These are phyloP conservation scores for Phytophthora chlamydospora DNA, from an alignment of 352 stramenopile genomes.

Conservation along the genomic window DNA sequence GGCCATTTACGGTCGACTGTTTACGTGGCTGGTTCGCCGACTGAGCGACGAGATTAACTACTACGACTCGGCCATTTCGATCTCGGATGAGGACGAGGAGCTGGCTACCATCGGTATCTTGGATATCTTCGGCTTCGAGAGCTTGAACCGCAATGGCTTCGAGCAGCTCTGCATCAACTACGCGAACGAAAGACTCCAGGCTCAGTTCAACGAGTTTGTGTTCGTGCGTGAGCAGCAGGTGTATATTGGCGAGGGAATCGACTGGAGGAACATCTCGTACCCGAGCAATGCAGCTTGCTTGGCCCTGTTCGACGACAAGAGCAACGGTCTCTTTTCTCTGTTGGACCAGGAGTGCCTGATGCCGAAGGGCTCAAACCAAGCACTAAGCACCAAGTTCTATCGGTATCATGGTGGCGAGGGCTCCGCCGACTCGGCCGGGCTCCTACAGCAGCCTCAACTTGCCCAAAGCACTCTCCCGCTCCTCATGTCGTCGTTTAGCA, in stretches of 20 bases:
- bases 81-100: conserved; percentile 53
- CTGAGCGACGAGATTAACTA: conserved; percentile 87
- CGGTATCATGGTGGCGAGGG: conserved; percentile 56
- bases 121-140: conserved; percentile 92
- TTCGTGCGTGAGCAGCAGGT: conserved; percentile 88
- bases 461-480: conserved; percentile 58
- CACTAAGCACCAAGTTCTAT: conserved; percentile 83
- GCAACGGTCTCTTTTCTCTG: conserved; percentile 78
- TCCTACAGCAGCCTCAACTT: conserved; percentile 46
- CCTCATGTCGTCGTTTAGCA: conserved; percentile 71
- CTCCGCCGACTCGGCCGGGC: conserved; percentile 32
- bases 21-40: conserved; percentile 94
- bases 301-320: conserved; percentile 82
- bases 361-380: conserved; percentile 84
- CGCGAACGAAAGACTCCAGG: conserved; percentile 84
- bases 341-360: conserved; percentile 88
- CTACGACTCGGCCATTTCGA: conserved; percentile 45
- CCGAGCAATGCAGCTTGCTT: conserved; percentile 86
- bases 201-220: conserved; percentile 91
- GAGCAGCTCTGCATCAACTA: conserved; percentile 91
- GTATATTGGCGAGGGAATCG: conserved; percentile 85
- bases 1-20: conserved; percentile 95
- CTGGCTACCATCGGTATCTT: conserved; percentile 85
- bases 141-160: conserved; percentile 81
- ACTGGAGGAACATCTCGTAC: conserved; percentile 83